These are phyloP conservation scores for Physaria fendleri DNA, from an alignment of 345 rosid genomes.

Conservation along the genomic window DNA sequence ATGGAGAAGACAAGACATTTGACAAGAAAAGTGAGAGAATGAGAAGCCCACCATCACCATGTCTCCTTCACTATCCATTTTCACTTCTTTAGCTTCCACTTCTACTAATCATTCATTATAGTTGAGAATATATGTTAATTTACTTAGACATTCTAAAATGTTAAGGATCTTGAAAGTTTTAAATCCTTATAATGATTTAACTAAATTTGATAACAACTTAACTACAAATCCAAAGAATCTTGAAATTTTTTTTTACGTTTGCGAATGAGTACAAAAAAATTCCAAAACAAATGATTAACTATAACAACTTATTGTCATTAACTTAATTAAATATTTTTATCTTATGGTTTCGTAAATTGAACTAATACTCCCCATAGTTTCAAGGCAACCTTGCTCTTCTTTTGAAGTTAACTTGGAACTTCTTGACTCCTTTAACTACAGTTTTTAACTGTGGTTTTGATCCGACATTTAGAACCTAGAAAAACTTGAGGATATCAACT, in stretches of 20 bases:
- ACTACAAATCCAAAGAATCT: background rate
- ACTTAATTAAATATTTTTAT: background rate
- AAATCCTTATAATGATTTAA: background rate
- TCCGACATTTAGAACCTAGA: too few species aligned
- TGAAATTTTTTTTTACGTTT: background rate
- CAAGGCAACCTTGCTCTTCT: too few species aligned
- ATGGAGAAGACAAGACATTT: conserved; percentile 34
- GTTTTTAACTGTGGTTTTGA: too few species aligned
- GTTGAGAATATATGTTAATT: background rate
- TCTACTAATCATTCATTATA: conserved; percentile 20
- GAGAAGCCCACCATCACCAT: conserved; percentile 30
- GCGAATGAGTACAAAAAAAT: background rate
- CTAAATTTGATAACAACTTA: background rate
- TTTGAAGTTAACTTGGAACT: too few species aligned
- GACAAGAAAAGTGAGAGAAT: conserved; percentile 32
- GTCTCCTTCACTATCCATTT: conserved; percentile 22
- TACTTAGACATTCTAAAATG: background rate
- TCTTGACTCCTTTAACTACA: too few species aligned
- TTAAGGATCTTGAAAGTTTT: background rate
- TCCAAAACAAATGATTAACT: background rate
- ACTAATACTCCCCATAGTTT: too few species aligned
- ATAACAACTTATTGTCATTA: background rate
- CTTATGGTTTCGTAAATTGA: background rate
- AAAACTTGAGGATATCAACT: too few species aligned
- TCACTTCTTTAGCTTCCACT: conserved; percentile 1